These are phyloP conservation scores for Pulveroboletus sp. DNA, from an alignment of 768 basidiomycete species.

Conservation along the genomic window DNA sequence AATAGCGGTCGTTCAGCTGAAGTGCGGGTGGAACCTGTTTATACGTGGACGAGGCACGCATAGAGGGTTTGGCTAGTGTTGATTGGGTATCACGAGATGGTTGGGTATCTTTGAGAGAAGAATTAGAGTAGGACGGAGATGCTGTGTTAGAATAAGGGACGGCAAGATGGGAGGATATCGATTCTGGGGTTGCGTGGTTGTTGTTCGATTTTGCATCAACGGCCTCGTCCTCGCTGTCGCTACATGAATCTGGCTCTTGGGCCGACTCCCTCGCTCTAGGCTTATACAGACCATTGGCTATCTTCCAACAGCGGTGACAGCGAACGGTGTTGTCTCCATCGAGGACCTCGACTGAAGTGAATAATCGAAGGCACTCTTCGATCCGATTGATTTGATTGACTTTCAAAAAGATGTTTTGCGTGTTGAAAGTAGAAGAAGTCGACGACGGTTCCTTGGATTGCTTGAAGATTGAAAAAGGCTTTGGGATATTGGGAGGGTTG, in stretches of 20 bases:
- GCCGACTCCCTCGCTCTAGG: constrained; percentile 22
- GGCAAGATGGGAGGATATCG: constrained; percentile 29
- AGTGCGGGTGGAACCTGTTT: constrained; percentile 28
- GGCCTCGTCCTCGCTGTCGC: constrained; percentile 31
- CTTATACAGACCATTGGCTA: constrained; percentile 64
- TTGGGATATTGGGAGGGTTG: constrained; percentile 37
- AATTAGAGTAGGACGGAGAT: constrained; percentile 32
- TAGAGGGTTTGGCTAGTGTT: constrained; percentile 8
- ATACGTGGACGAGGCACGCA: constrained; percentile 7
- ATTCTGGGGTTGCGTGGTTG: constrained; percentile 5
- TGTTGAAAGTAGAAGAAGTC: constrained; percentile 9
- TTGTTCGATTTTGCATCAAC: constrained; percentile 21
- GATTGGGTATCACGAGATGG: constrained; percentile 23
- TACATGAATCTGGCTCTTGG: constrained; percentile 29
- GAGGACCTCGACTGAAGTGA: constrained; percentile 90
- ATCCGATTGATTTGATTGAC: constrained; percentile 25
- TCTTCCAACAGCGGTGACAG: constrained; percentile 93
- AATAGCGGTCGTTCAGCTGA: constrained; percentile 23
- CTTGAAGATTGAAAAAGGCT: constrained; percentile 52
- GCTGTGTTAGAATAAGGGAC: constrained; percentile 1
- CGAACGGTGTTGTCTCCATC: constrained; percentile 95
- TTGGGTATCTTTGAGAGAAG: constrained; percentile 38
- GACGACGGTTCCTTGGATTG: constrained; percentile 30
- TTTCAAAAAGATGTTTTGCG: constrained; percentile 29
- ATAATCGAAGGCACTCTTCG: constrained; percentile 81